Percentiles rank a stretch among this genome's conserved stretches.
phyloP scores from a whole-genome alignment of 805 yeast genomes.

The Sungouiozyma intestinalis region DNA sequence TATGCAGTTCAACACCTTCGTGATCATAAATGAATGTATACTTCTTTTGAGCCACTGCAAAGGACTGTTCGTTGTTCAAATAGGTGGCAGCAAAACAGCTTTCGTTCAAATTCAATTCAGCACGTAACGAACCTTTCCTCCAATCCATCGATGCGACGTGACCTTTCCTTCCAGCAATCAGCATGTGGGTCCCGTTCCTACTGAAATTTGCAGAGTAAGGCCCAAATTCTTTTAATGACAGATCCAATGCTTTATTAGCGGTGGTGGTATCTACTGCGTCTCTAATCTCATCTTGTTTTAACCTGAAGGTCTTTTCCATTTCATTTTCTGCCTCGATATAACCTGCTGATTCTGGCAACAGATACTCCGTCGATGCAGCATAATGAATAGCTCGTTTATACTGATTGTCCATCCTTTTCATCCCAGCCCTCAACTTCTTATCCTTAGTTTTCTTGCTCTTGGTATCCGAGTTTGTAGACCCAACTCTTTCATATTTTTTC shows the following conservation, averaged over 20 bases:
- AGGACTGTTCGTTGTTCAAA: conserved; percentile 83
- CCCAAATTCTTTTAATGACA: conserved; percentile 68
- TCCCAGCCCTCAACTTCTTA: conserved; percentile 50
- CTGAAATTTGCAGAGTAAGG: conserved; percentile 79
- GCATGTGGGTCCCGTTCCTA: conserved; percentile 75
- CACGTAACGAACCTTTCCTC: conserved; percentile 72
- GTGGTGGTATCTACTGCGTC: conserved; percentile 70
- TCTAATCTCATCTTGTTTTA: conserved; percentile 68
- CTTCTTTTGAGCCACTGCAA: conserved; percentile 95
- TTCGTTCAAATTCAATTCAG: conserved; percentile 80
- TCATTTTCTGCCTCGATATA: conserved; percentile 83
- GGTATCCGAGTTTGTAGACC: conserved; percentile 6
- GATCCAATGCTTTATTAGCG: conserved; percentile 61
- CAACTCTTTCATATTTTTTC: conserved; percentile 26
- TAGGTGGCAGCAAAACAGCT: conserved; percentile 85
- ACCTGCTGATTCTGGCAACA: conserved; percentile 78
- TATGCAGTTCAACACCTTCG: conserved; percentile 84
- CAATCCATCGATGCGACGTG: conserved; percentile 95
- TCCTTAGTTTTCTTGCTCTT: conserved; percentile 35
- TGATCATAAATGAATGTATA: conserved; percentile 87
- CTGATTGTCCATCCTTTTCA: conserved; percentile 59
- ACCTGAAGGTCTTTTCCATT: conserved; percentile 85
- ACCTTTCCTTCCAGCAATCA: conserved; percentile 84
- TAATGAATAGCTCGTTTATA: conserved; percentile 69
- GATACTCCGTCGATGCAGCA: conserved; percentile 79